Conservation (phyloP, 495 filamentous ascomycete species). For the Wilcoxina mikolae region DNA sequence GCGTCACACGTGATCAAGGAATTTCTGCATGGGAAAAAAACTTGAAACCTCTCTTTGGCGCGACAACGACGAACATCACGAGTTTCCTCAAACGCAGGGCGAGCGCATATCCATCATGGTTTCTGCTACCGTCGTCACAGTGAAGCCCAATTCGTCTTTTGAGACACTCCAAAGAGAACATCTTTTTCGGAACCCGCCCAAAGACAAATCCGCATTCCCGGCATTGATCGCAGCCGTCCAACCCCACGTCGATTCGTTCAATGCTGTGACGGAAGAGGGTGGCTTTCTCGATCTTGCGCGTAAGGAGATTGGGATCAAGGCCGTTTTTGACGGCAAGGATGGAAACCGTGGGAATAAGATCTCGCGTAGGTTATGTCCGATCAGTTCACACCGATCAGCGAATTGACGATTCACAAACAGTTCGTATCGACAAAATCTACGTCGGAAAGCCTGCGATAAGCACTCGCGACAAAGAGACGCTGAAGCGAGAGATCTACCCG, state of each 20-base stretch:
- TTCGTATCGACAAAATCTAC: constrained; percentile 27
- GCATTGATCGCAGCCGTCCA: constrained; percentile 64
- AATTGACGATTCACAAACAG: constrained; percentile 5
- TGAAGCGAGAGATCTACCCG: constrained; percentile 69
- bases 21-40: too few species aligned
- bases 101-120: neutral
- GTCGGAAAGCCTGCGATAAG: constrained; percentile 26
- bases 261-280: constrained; percentile 62
- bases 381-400: neutral
- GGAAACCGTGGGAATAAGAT: constrained; percentile 23
- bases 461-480: constrained; percentile 22
- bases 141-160: constrained; percentile 36
- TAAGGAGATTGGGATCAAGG: constrained; percentile 78
- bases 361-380: constrained; percentile 16
- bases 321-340: constrained; percentile 64
- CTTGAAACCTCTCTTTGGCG: too few species aligned
- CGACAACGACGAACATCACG: too few species aligned
- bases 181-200: constrained; percentile 76
- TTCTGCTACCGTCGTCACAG: neutral
- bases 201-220: constrained; percentile 76
- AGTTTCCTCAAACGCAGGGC: neutral
- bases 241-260: constrained; percentile 91
- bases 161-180: constrained; percentile 67
- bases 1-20: too few species aligned
- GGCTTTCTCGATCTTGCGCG: constrained; percentile 61